Evolutionary conservation across 345 rosid species (phyloP).

Genomic region (Citrus sinensis): DVS_A1.0 CM039168.1:28216001-28216500

Average conservation of each 20-base stretch:
- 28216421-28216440: constrained; percentile 14
- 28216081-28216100: not conserved
- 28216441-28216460: not conserved
- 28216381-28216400: constrained; percentile 91
- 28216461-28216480: constrained; percentile 22
- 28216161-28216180: not conserved
- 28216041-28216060: not conserved
- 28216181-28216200: not conserved
- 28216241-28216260: not conserved
- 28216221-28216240: not conserved
- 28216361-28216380: constrained; percentile 86
- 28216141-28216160: not conserved
- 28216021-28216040: not conserved
- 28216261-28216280: not conserved
- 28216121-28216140: not conserved
- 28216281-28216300: not conserved
- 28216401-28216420: constrained; percentile 48
- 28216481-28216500: constrained; percentile 53
- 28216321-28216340: constrained; percentile 62
- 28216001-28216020: not conserved
- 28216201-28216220: not conserved
- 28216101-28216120: not conserved
- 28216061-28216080: not conserved
- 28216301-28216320: constrained; percentile 87
- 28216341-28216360: constrained; percentile 79